Conservation (phyloP, 1,284 basidiomycete genomes). For the Malassezia nana region DNA sequence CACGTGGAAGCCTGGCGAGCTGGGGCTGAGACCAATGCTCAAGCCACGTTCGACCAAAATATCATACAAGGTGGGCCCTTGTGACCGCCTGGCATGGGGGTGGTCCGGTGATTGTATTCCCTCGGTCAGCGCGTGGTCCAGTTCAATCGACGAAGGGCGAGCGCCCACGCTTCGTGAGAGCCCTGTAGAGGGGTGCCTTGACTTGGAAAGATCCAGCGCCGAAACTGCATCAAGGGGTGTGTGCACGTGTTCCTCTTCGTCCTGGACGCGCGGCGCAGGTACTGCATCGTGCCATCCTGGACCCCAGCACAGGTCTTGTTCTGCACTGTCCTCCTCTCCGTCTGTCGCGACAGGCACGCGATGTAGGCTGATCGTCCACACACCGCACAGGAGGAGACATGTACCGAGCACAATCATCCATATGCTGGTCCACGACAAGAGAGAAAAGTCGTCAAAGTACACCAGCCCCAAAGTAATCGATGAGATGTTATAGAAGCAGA, state of each 20-base stretch:
- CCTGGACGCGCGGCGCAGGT: neutral
- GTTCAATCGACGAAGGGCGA: constrained; percentile 18
- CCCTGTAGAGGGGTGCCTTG: neutral
- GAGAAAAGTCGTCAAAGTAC: constrained; percentile 78
- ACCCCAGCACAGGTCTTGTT: constrained; percentile 5
- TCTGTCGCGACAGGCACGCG: constrained; percentile 13
- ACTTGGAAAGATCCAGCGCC: neutral
- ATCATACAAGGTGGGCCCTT: constrained; percentile 10
- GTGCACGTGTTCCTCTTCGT: neutral
- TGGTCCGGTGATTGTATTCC: constrained; percentile 2
- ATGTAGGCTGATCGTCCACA: constrained; percentile 65
- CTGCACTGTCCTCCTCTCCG: constrained; percentile 12
- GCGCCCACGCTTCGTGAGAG: constrained; percentile 17
- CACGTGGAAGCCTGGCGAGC: constrained; percentile 43
- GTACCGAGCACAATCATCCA: constrained; percentile 70
- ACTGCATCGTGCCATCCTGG: constrained; percentile 13
- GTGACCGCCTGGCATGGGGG: constrained; percentile 14
- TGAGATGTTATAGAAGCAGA: constrained; percentile 89
- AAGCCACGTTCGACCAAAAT: constrained; percentile 38
- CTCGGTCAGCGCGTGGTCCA: constrained; percentile 23
- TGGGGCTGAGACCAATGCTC: constrained; percentile 39
- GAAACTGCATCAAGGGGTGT: neutral
- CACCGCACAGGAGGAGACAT: constrained; percentile 67
- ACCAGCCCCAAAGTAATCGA: constrained; percentile 58
- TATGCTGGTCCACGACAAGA: constrained; percentile 62